Evolutionary conservation across 805 yeast genomes (phyloP).

Genomic region (Wickerhamomyces strasburgensis): DNA sequence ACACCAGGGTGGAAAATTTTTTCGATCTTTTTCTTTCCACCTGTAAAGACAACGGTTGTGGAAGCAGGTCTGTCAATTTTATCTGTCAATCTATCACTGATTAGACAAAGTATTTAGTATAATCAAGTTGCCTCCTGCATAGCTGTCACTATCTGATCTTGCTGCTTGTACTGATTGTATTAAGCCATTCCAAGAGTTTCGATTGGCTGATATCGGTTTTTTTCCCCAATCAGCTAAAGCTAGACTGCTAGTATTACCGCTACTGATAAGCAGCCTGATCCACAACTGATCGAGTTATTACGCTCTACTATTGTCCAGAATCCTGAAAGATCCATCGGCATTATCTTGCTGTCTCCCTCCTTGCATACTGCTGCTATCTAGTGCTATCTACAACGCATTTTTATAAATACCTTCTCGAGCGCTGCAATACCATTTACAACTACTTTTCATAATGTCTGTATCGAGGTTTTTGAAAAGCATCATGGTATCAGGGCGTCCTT

Average conservation of each 20-base stretch:
- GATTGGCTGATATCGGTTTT: constrained; percentile 3
- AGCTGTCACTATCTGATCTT: no score
- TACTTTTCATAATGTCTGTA: constrained; percentile 4
- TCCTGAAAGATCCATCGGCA: background rate
- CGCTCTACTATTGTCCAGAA: constrained; percentile 1
- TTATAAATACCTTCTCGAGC: no score
- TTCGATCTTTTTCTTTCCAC: no score
- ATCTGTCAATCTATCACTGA: no score
- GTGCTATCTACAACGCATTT: background rate
- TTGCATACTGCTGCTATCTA: background rate
- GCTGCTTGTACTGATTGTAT: background rate
- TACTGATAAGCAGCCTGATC: constrained; percentile 1
- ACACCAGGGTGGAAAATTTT: no score
- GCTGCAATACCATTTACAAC: no score
- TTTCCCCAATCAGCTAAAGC: constrained; percentile 1
- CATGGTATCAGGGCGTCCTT: constrained; percentile 6
- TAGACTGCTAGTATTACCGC: background rate
- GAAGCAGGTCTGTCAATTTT: no score
- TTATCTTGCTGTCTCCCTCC: background rate
- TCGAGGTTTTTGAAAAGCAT: constrained; percentile 4
- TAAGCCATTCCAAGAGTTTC: background rate
- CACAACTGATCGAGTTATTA: background rate
- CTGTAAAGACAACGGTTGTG: no score
- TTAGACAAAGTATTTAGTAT: no score
- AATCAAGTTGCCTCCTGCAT: no score